A percentile compares a stretch with the other conserved stretches of the same genome.
Evolutionary conservation across 2,329 filamentous ascomycete species (phyloP).

Genomic region (Pseudogymnoascus sp.): DNA sequence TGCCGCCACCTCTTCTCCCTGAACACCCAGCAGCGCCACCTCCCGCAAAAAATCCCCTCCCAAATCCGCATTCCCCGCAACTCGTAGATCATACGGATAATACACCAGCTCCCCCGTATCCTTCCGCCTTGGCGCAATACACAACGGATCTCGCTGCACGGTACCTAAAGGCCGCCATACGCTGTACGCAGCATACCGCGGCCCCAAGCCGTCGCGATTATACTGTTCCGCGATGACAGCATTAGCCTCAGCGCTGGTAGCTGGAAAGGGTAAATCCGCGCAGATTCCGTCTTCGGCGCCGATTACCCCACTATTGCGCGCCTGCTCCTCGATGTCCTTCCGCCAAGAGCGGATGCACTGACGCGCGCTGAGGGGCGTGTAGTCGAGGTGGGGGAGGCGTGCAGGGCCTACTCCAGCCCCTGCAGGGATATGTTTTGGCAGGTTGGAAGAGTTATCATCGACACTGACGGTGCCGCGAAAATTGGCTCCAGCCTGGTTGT

Average conservation of each 20-base stretch:
- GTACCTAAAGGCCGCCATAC: background rate
- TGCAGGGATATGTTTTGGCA: background rate
- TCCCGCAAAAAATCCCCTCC: slow-evolving; percentile 7
- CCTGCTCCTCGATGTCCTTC: background rate
- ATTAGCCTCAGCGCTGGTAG: background rate
- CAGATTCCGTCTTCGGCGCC: background rate
- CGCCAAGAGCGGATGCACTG: background rate
- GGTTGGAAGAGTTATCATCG: background rate
- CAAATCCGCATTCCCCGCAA: background rate
- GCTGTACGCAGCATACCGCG: background rate
- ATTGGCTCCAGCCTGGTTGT: background rate
- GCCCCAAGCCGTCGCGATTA: background rate
- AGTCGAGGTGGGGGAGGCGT: background rate
- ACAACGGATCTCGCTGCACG: background rate
- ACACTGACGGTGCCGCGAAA: background rate
- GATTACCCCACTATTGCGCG: background rate
- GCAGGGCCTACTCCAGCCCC: background rate
- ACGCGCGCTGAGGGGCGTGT: background rate
- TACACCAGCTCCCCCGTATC: background rate
- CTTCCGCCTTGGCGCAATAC: background rate
- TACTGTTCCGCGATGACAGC: background rate
- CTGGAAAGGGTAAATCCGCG: background rate
- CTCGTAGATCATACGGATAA: background rate
- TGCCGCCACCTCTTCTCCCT: background rate
- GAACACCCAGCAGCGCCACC: slow-evolving; percentile 1